Evolutionary conservation across 176 grass and related monocot species (phyloP).

Genomic region (Oryza nivara): DNA sequence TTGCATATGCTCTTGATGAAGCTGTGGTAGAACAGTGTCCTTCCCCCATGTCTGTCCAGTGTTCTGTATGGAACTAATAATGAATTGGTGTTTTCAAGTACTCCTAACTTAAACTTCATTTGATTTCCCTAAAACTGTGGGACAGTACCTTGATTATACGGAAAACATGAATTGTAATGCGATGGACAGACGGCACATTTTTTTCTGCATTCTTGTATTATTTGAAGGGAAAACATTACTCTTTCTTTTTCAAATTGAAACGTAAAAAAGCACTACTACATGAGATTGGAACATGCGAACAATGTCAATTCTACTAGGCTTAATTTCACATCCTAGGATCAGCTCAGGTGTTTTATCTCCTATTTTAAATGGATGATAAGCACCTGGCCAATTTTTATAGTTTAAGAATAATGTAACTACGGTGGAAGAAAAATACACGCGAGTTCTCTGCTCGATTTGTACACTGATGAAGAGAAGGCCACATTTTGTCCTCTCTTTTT

Average conservation of each 20-base stretch:
- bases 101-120: neutral
- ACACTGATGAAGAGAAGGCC: neutral
- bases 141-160: neutral
- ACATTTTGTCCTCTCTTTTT: neutral
- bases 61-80: conserved; percentile 14
- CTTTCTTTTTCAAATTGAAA: neutral
- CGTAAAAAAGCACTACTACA: neutral
- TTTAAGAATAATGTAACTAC: neutral
- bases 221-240: conserved; percentile 9
- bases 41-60: neutral
- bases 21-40: conserved; percentile 8
- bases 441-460: neutral
- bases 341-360: neutral
- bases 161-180: neutral
- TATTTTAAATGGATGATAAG: neutral
- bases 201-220: conserved; percentile 9
- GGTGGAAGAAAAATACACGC: neutral
- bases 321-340: neutral
- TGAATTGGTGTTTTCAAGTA: neutral
- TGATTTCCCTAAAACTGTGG: neutral
- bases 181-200: neutral
- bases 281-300: neutral
- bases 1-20: conserved; percentile 11
- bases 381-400: neutral
- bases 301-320: neutral